Evolutionary conservation across 2,329 filamentous ascomycete species (phyloP).

Genomic region (Aureobasidium melanogenum): DNA sequence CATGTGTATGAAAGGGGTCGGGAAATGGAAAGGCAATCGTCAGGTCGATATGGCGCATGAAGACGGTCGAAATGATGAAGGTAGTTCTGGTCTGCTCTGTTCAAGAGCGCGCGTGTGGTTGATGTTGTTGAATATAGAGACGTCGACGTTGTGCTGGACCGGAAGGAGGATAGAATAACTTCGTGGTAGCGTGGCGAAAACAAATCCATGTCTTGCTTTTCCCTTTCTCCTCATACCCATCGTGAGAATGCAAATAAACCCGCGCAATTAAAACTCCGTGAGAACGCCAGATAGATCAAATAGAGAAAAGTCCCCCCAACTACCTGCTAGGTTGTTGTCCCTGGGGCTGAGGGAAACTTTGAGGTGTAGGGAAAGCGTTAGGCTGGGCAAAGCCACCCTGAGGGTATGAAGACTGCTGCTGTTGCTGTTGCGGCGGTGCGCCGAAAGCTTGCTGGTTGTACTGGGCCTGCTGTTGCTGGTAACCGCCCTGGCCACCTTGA

Average conservation of each 20-base stretch:
- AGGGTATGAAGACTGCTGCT: slow-evolving; percentile 20
- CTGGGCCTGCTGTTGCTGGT: slow-evolving; percentile 21
- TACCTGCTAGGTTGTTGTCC: slow-evolving; percentile 2
- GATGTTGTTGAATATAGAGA: neutral
- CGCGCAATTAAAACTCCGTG: neutral
- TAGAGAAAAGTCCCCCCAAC: neutral
- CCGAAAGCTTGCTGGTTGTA: slow-evolving; percentile 15
- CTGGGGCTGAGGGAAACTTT: slow-evolving; percentile 1
- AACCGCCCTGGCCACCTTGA: slow-evolving; percentile 8
- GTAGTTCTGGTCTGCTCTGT: neutral
- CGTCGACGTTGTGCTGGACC: neutral
- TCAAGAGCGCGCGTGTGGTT: neutral
- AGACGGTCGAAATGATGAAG: slow-evolving; percentile 1
- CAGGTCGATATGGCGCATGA: slow-evolving; percentile 3
- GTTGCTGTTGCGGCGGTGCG: slow-evolving; percentile 18
- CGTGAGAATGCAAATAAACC: slow-evolving; percentile 6
- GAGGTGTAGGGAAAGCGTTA: slow-evolving; percentile 6
- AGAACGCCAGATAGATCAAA: neutral
- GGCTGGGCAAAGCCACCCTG: slow-evolving; percentile 2
- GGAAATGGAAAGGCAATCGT: slow-evolving; percentile 6
- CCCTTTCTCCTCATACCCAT: neutral
- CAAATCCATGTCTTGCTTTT: slow-evolving; percentile 9
- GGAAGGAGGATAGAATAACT: neutral
- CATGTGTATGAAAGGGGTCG: slow-evolving; percentile 4
- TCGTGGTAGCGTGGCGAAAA: slow-evolving; percentile 8